Evolutionary conservation across 2,329 filamentous ascomycete genomes (phyloP), one percentile per base, ranked within the genome.

Genomic region (Colletotrichum sp.): DNA sequence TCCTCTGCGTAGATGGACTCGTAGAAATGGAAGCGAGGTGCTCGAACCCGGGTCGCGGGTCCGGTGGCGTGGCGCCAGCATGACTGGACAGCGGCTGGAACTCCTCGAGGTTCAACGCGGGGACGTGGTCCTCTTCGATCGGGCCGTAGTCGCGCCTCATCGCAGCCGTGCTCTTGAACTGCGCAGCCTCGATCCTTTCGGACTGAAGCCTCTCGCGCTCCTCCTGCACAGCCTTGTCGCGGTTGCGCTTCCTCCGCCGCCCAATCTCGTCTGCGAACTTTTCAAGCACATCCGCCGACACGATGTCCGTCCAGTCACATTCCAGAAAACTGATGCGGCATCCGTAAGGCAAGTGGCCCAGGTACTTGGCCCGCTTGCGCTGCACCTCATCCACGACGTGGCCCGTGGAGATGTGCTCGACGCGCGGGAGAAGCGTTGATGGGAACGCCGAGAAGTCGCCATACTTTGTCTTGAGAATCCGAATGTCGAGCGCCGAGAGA

Each of bases 261-360:
- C 95, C 94, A 69, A 97, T 94, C 75, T 98, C 95, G 0, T 88
- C 85, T n/a, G 89, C 88, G 84, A 98, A 98, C 2, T 90, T 89
- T 52, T 92, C 92, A n/a, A 98, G 87, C 5, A 95, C 90, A 66
- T 95, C 93, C 1, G 92, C 89, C 5, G 92, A 90, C 7, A 98
- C 94, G 48, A 97, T 94, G 78, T 98, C 96, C 5, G 95, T 96
- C 96, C 96, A 98, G 83, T 98, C 96, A 81, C 96, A 98, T 84
- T 98, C 96, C 2, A 98, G 84, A 80, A 98, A 98, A 78, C 90
- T 95, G 56, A 98, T 94, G 78, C 98, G 94, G 82, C 96, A 98
- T n/a, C 96, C 96, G 66, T 94, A 93, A 0, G 96, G 96, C 8
- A 98, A 89, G 83, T 98, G 96, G 1, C 92, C 92, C 5, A 98